Percentiles rank a stretch among this genome's conserved stretches.
phyloP scores from a whole-genome alignment of 495 filamentous ascomycete species.

The Penicillium goetzii region DNA sequence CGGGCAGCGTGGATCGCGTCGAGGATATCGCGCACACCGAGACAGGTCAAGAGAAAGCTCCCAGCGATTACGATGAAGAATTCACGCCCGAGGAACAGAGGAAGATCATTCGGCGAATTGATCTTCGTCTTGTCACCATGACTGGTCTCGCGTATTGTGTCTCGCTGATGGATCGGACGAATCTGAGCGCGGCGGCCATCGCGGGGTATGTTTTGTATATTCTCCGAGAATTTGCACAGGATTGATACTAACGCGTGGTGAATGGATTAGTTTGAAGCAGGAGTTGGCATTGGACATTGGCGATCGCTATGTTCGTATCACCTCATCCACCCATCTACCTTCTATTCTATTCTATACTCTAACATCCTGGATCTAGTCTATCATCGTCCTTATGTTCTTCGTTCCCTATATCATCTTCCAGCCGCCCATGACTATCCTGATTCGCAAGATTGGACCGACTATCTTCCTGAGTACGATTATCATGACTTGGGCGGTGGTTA shows the following conservation, averaged over 20 bases:
- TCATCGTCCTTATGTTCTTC: slow-evolving; percentile 68
- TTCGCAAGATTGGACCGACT: slow-evolving; percentile 64
- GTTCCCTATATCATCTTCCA: slow-evolving; percentile 67
- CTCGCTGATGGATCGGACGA: slow-evolving; percentile 70
- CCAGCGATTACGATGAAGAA: slow-evolving; percentile 39
- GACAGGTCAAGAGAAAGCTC: slow-evolving; percentile 20
- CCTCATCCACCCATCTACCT: background rate
- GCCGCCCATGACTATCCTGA: slow-evolving; percentile 59
- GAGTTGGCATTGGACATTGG: slow-evolving; percentile 54
- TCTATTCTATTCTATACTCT: background rate
- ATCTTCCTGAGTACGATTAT: slow-evolving; percentile 58
- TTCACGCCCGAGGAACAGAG: slow-evolving; percentile 42
- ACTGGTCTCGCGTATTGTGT: slow-evolving; percentile 68
- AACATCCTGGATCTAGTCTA: slow-evolving; percentile 40
- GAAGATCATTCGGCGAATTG: slow-evolving; percentile 61
- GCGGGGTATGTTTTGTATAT: slow-evolving; percentile 49
- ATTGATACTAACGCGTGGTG: background rate
- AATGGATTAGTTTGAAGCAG: slow-evolving; percentile 45
- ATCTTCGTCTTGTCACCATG: slow-evolving; percentile 64
- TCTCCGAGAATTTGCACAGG: background rate
- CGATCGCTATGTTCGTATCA: slow-evolving; percentile 42
- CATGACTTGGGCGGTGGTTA: slow-evolving; percentile 52
- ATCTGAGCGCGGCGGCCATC: slow-evolving; percentile 64
- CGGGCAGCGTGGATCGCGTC: slow-evolving; percentile 31
- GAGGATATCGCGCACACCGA: slow-evolving; percentile 34